Evolutionary conservation across 2,329 filamentous ascomycete species (phyloP), one percentile per base, ranked within the genome.

Genomic region (Emmonsia crescens): DNA sequence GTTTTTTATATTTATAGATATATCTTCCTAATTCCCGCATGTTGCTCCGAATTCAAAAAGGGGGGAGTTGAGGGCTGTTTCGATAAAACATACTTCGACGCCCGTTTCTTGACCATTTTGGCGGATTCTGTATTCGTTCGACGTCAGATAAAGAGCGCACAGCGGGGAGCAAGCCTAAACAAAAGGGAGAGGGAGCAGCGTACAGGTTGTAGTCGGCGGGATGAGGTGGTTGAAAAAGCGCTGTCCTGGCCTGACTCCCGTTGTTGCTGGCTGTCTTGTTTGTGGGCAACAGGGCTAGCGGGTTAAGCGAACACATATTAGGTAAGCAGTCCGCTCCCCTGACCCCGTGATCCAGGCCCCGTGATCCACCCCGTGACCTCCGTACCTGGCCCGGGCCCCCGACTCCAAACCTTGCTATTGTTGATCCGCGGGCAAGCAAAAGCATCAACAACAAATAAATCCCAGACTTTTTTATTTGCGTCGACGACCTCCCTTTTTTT

Each of bases 41-140:
- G 4, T 36, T 21, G 27, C 10, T n/a, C 31, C 10, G 51, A 33
- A 5, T n/a, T n/a, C n/a, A 10, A 56, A 27, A 40, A 36, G 10
- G 54, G 54, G 36, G 10, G 19, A 14, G 9, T 46, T 49, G 14
- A 31, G 24, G 64, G 66, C 64, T 67, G 64, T 68, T 69, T 19
- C 62, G 62, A 59, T 61, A 64, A 65, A 65, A 75, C 82, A 77
- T 85, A 87, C 85, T 88, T 88, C 80, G 83, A 85, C 76, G 85
- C 84, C 78, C 85, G 82, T 83, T 88, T 88, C 83, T 88, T 88
- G 80, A 88, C 85, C 85, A 88, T 88, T 76, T 76, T 87, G 79
- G 79, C 79, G 79, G 77, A 60, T 55, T 62, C 63, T 60, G 52
- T 31, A 60, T 61, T 33, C 58, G 52, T 61, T 62, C 31, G 24